Evolutionary conservation across 257 asterid species (phyloP), one percentile per base, ranked within the genome.

Genomic region (Nemophila menziesii): DNA sequence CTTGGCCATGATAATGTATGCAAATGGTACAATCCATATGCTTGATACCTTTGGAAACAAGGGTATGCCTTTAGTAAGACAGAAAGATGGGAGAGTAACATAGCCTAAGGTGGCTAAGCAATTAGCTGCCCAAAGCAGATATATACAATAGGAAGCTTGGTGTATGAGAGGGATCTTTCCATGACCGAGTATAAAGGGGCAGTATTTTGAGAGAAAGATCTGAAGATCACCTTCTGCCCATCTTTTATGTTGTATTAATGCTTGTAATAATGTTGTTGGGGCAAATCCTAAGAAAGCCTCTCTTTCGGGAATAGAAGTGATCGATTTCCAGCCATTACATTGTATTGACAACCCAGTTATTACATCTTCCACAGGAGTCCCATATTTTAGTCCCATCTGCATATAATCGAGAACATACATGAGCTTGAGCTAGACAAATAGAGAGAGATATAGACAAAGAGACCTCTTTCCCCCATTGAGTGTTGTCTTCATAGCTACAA

Each of bases 391-490:
- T 0, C 67, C 72, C 48, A 59, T 65, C 72, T 65, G 67, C 20
- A 39, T 22, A 46, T 17, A 3, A 29, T 2, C n/a, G n/a, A n/a
- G 12, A 13, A 10, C 36, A 29, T 29, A 29, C 2, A 29, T 29
- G 3, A 29, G 4, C 12, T 29, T 29, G 3, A 29, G 17, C 29
- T 15, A 10, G 43, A n/a, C 21, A 0, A 16, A 14, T 11, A 29
- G 36, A 2, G 36, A 29, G 4, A 29, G 12, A 5, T 29, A 13
- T 10, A 29, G 36, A 29, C 19, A 10, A 39, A 22, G 11, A 26
- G 22, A 64, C 66, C 71, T 64, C 58, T 10, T 64, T 64, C 33
- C 71, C 71, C 71, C 71, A 58, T 12, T 17, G 62, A 18, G 66
- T 53, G 44, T 64, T 54, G 12, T 49, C 50, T 23, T 64, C 66